Evolutionary conservation across 306 rosid genomes (phyloP), one percentile per base, ranked within the genome.

Genomic region (Sechiopsis laciniata): DNA sequence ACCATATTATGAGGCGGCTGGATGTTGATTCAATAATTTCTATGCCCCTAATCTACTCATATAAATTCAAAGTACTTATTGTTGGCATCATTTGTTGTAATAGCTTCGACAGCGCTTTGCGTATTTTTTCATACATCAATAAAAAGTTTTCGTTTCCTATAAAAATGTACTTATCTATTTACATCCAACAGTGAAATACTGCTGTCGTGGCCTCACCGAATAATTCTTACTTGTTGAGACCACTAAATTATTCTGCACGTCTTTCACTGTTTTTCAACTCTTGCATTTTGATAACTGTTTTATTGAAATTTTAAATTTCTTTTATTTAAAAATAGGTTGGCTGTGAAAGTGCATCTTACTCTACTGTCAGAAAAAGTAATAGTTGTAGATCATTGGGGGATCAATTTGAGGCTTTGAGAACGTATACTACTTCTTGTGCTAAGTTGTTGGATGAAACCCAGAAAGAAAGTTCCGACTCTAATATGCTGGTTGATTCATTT

Each of bases 401-500:
- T 59, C 76, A 46, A 22, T 71, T 42, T 76, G 80, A 78, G 35
- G 79, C 40, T 46, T 85, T 80, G 24, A 87, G 82, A 77, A 80
- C 63, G 77, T 78, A 66, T 73, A 74, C 84, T 55, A 81, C 88
- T 62, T 84, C 87, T 71, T 77, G 81, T 74, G 90, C 86, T 55
- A 71, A 84, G 10, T 75, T 80, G 20, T 65, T 84, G 8, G 90
- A 87, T 62, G 85, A 85, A 53, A 74, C 71, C 59, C 72, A 75
- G 10, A 86, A 82, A 70, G 83, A 86, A 8, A 85, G 76, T 66
- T 69, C 80, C 61, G 74, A 71, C 72, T 93, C 98, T 19, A 87
- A 90, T 78, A 90, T 94, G 97, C 77, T 94, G 69, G 61, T 90
- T n/a, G 98, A 94, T 80, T 90, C 98, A 42, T 94, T 94, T 74